phyloP scores from a whole-genome alignment of 1,284 basidiomycete species.

The Ceratobasidium theobromae region DNA sequence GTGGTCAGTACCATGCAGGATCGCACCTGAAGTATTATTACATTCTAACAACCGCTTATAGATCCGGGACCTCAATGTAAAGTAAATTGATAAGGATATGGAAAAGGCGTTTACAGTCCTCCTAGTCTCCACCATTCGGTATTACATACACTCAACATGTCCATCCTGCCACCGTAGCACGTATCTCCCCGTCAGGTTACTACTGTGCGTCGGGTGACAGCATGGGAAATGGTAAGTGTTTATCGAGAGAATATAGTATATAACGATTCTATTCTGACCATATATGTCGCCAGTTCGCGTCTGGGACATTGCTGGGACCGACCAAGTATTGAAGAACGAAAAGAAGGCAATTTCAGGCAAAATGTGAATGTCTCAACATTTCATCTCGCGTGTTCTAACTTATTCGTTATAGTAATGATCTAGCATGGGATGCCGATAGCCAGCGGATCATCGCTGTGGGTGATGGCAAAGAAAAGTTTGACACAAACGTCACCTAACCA shows the following conservation, averaged over 20 bases:
- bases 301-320: conserved; percentile 92
- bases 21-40: neutral
- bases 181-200: conserved; percentile 91
- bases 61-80: conserved; percentile 64
- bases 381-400: neutral
- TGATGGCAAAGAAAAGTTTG: conserved; percentile 86
- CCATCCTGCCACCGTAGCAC: conserved; percentile 84
- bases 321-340: conserved; percentile 83
- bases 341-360: conserved; percentile 80
- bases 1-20: conserved; percentile 57
- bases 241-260: neutral
- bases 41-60: conserved; percentile 39
- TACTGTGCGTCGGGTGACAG: conserved; percentile 91
- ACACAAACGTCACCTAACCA: neutral
- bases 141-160: conserved; percentile 77
- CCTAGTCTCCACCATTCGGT: conserved; percentile 59
- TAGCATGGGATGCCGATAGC: conserved; percentile 95
- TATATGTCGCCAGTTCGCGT: conserved; percentile 64
- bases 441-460: conserved; percentile 97
- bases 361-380: conserved; percentile 57
- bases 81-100: neutral
- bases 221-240: conserved; percentile 66
- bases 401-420: conserved; percentile 67
- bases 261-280: neutral
- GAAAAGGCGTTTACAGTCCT: neutral